These are phyloP conservation scores for Euphorbia corollata DNA, from an alignment of 441 rosid species.

Conservation along the genomic window DNA sequence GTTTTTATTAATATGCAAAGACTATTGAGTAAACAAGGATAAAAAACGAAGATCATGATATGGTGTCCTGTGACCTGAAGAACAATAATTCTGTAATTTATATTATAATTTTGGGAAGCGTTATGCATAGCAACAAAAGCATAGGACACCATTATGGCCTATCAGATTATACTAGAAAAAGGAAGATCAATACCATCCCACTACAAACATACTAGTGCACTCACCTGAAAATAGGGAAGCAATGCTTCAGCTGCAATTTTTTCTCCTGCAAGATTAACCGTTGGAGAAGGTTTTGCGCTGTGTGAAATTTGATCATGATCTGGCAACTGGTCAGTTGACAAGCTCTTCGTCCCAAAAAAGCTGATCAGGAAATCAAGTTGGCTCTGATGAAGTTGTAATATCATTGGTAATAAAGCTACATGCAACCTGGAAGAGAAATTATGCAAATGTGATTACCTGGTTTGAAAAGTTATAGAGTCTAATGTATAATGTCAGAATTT, in stretches of 20 bases:
- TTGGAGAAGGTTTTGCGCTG: conserved; percentile 29
- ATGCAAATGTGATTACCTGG: conserved; percentile 19
- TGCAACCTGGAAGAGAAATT: conserved; percentile 50
- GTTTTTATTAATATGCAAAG: background rate
- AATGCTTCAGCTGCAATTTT: conserved; percentile 71
- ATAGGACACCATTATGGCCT: background rate
- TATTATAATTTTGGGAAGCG: background rate
- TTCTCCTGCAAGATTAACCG: conserved; percentile 33
- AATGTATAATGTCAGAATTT: background rate
- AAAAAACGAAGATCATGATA: background rate
- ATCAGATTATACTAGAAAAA: conserved; percentile 8
- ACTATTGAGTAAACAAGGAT: background rate
- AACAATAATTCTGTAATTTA: background rate
- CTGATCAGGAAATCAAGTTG: conserved; percentile 85
- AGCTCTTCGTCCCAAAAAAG: conserved; percentile 61
- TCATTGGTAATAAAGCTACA: conserved; percentile 72
- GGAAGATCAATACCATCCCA: conserved; percentile 14
- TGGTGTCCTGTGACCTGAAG: background rate
- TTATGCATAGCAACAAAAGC: conserved; percentile 4
- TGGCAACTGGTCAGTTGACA: conserved; percentile 34
- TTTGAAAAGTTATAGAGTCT: background rate
- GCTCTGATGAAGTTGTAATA: conserved; percentile 90
- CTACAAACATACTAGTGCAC: conserved; percentile 15
- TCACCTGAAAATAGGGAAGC: conserved; percentile 98
- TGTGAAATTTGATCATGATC: conserved; percentile 33